Conservation (phyloP, 805 yeast genomes). For the Cyberlindnera maritima region DNA sequence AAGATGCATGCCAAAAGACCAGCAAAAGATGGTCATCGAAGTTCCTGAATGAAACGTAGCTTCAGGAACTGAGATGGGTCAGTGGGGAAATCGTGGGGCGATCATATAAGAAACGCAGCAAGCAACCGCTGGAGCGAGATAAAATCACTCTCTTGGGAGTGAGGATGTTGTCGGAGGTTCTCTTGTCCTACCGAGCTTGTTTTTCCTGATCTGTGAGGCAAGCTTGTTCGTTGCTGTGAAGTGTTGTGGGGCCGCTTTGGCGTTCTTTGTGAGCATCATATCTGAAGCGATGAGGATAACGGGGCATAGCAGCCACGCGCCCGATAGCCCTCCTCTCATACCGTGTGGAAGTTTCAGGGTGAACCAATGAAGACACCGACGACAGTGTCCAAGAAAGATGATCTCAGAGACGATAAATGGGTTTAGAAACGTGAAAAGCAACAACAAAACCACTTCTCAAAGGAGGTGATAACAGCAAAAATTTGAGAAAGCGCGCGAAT, state of each 20-base stretch:
- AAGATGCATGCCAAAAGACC: too few species aligned
- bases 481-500: background rate
- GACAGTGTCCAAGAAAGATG: background rate
- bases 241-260: constrained; percentile 16
- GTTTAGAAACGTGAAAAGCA: background rate
- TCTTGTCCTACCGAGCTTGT: constrained; percentile 4
- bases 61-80: background rate
- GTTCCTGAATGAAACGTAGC: background rate
- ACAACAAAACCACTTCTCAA: too few species aligned
- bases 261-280: constrained; percentile 19
- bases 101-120: too few species aligned
- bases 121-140: too few species aligned
- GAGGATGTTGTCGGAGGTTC: constrained; percentile 7
- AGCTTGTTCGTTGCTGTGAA: constrained; percentile 17
- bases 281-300: constrained; percentile 24
- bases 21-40: background rate
- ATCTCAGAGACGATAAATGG: background rate
- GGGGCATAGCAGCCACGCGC: constrained; percentile 24
- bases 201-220: constrained; percentile 18
- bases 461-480: background rate
- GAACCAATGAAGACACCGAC: background rate
- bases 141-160: constrained; percentile 7
- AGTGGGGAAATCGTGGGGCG: background rate
- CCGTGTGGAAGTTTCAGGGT: background rate
- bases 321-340: constrained; percentile 14